Evolutionary conservation across 768 basidiomycete genomes (phyloP).

Genomic region (Astraeus odoratus): DNA sequence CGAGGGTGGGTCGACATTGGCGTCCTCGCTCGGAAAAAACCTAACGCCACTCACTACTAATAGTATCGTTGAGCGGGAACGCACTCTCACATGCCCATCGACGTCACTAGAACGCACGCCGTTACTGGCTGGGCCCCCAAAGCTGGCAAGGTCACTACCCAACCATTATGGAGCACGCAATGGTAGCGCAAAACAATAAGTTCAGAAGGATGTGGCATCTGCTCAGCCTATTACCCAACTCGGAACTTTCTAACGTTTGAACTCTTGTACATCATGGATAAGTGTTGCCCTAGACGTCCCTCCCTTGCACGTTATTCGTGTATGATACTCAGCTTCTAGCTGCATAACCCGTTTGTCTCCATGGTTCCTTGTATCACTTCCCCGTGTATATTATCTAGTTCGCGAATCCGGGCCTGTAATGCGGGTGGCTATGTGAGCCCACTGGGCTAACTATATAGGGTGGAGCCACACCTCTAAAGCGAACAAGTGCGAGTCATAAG

Average conservation of each 20-base stretch:
- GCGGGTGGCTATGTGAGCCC: neutral
- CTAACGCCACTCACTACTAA: neutral
- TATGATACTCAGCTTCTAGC: too few relatives aligned
- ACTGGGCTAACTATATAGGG: neutral
- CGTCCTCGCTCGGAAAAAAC: neutral
- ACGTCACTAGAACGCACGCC: constrained; percentile 32
- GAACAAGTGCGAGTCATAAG: constrained; percentile 68
- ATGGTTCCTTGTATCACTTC: neutral
- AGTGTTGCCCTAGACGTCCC: neutral
- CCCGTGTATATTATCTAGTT: neutral
- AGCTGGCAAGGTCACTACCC: neutral
- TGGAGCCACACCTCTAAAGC: constrained; percentile 62
- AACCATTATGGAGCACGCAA: neutral
- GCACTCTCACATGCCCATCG: constrained; percentile 23
- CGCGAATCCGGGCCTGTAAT: constrained; percentile 2
- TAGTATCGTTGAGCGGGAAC: constrained; percentile 53
- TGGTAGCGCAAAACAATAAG: neutral
- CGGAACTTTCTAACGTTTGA: too few relatives aligned
- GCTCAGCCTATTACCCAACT: too few relatives aligned
- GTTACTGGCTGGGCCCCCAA: constrained; percentile 17
- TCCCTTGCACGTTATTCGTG: neutral
- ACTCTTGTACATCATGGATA: neutral
- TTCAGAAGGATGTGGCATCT: neutral
- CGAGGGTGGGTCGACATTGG: constrained; percentile 43
- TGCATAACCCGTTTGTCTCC: neutral